Percentiles rank a stretch among this genome's conserved stretches.
These are phyloP conservation scores for Globisporangium polare DNA, from an alignment of 352 stramenopile genomes.

Conservation along the genomic window DNA sequence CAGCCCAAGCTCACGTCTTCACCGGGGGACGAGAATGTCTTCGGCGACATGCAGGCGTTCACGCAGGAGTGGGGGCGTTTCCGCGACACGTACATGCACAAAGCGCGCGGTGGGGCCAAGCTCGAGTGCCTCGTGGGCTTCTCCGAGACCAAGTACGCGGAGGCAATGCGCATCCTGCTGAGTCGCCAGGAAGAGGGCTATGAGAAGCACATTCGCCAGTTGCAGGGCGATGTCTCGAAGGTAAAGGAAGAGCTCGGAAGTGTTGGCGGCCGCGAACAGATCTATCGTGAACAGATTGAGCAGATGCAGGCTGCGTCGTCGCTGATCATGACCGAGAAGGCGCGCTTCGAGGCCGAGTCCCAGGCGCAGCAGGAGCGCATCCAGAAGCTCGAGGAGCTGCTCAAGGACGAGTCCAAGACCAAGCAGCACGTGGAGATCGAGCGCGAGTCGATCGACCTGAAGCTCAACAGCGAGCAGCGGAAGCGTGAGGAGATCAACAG, in stretches of 20 bases:
- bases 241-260: conserved; percentile 83
- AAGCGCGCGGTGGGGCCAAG: conserved; percentile 69
- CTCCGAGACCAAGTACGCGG: conserved; percentile 74
- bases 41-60: conserved; percentile 81
- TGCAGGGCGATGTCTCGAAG: conserved; percentile 68
- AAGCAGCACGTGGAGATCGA: conserved; percentile 79
- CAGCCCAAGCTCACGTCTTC: conserved; percentile 64
- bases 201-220: conserved; percentile 77
- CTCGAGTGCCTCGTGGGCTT: conserved; percentile 72
- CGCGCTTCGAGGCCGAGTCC: conserved; percentile 46
- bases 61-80: conserved; percentile 64
- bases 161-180: conserved; percentile 80
- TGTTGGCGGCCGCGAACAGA: conserved; percentile 72
- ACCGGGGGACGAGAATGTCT: conserved; percentile 46
- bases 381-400: conserved; percentile 53
- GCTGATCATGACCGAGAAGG: conserved; percentile 73
- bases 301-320: conserved; percentile 76
- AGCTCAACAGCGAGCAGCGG: conserved; percentile 54
- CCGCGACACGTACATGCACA: conserved; percentile 66
- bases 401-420: conserved; percentile 54
- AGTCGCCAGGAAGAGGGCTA: conserved; percentile 81
- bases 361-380: conserved; percentile 71
- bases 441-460: conserved; percentile 65
- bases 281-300: conserved; percentile 87
- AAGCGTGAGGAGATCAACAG: conserved; percentile 53